These are phyloP conservation scores for Alternaria sp. DNA, from an alignment of 2,329 filamentous ascomycete species.

Conservation along the genomic window DNA sequence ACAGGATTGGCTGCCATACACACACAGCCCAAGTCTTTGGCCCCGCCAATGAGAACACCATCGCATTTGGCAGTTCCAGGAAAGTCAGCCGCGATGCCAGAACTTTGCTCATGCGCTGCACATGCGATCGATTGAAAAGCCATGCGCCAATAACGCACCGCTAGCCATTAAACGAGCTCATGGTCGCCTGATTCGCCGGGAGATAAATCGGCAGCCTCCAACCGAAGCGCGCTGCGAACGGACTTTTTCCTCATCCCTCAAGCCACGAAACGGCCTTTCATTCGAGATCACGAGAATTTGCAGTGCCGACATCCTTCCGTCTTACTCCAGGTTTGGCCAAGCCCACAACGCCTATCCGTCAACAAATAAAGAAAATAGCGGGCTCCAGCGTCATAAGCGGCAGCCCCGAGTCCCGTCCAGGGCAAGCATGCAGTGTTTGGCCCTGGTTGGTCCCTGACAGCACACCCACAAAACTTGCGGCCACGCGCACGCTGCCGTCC, in stretches of 20 bases:
- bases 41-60: not conserved
- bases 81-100: conserved; percentile 5
- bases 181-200: conserved; percentile 5
- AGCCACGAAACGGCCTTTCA: not conserved
- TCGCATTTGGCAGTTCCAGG: not conserved
- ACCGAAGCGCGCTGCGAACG: not conserved
- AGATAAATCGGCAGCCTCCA: conserved; percentile 5
- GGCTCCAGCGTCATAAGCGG: conserved; percentile 2
- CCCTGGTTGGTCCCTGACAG: conserved; percentile 9
- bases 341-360: not conserved
- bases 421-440: not conserved
- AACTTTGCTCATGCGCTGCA: conserved; percentile 3
- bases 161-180: conserved; percentile 2
- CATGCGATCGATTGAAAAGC: conserved; percentile 3
- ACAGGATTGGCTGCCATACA: not conserved
- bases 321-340: not conserved
- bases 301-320: not conserved
- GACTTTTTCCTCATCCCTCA: not conserved
- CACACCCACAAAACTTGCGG: conserved; percentile 3
- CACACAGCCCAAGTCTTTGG: not conserved
- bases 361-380: conserved; percentile 6
- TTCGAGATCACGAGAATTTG: conserved; percentile 1
- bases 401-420: not conserved
- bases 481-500: not conserved
- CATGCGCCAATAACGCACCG: not conserved